Percentiles rank a stretch among this genome's conserved stretches.
Conservation (phyloP, 805 yeast species). For the Saccharomycopsis sp. region DNA sequence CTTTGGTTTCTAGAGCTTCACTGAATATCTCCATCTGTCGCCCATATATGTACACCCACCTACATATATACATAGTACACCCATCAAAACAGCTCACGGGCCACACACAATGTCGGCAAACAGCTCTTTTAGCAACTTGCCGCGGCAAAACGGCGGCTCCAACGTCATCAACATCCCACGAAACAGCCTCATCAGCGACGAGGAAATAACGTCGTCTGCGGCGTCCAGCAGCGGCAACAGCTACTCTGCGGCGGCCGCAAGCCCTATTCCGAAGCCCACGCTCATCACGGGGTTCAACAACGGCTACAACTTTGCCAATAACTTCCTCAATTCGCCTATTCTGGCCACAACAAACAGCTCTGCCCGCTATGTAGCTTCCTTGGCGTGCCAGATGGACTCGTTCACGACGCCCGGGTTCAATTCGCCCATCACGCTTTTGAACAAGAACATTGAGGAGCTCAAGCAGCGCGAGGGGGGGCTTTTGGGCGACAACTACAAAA, state of each 20-base stretch:
- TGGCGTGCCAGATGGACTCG: background rate
- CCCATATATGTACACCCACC: too few species aligned
- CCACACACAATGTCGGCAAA: background rate
- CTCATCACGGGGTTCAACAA: constrained; percentile 17
- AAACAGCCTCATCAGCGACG: constrained; percentile 4
- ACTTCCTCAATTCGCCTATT: constrained; percentile 18
- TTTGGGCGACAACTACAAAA: constrained; percentile 6
- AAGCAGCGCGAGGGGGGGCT: background rate
- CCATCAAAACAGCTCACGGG: background rate
- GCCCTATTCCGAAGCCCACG: constrained; percentile 10
- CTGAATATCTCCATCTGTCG: too few species aligned
- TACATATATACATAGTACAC: too few species aligned
- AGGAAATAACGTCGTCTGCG: background rate
- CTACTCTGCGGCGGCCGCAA: background rate
- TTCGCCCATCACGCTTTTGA: constrained; percentile 14
- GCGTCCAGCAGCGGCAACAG: background rate
- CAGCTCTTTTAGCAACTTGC: background rate
- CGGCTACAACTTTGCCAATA: constrained; percentile 20
- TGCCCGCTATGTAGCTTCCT: background rate
- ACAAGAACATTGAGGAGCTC: constrained; percentile 4
- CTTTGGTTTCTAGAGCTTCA: background rate
- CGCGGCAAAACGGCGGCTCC: background rate
- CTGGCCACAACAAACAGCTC: background rate
- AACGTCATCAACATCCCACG: constrained; percentile 4
- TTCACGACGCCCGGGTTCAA: constrained; percentile 1